Conservation (phyloP, 1,284 basidiomycete species). For the Sphagnurus paluster region DNA sequence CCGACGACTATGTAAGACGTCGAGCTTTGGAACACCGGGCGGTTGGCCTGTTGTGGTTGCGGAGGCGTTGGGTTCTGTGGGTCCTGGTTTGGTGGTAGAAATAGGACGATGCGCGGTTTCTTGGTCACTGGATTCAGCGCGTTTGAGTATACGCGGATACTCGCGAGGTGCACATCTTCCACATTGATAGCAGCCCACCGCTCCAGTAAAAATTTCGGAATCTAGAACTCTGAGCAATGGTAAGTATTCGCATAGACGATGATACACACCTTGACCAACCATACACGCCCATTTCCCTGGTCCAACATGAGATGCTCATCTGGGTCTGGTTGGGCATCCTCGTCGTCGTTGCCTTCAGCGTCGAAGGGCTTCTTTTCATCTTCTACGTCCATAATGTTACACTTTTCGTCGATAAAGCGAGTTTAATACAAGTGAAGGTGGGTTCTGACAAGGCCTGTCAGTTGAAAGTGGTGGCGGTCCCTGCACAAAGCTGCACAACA, state of each 20-base stretch:
- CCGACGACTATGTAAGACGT: constrained; percentile 32
- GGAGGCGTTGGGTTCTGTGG: constrained; percentile 29
- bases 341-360: constrained; percentile 53
- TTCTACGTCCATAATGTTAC: constrained; percentile 21
- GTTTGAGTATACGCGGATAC: constrained; percentile 69
- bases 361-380: constrained; percentile 76
- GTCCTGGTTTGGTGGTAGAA: constrained; percentile 60
- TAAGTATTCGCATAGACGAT: neutral
- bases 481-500: too few relatives aligned
- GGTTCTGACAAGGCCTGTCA: too few relatives aligned
- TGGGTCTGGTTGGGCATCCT: constrained; percentile 68
- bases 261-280: constrained; percentile 73
- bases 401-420: too few relatives aligned
- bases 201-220: constrained; percentile 71
- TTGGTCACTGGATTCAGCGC: constrained; percentile 40
- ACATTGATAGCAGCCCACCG: constrained; percentile 63
- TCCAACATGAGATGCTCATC: constrained; percentile 75
- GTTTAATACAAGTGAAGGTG: too few relatives aligned
- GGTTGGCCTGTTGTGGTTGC: constrained; percentile 31
- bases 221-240: constrained; percentile 36
- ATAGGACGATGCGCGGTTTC: constrained; percentile 65
- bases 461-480: too few relatives aligned
- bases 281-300: constrained; percentile 69
- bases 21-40: constrained; percentile 38
- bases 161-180: constrained; percentile 70